A percentile compares a stretch with the other conserved stretches of the same genome.
Conservation (phyloP, 2,329 filamentous ascomycete genomes). For the Metarhizium sp. region DNA sequence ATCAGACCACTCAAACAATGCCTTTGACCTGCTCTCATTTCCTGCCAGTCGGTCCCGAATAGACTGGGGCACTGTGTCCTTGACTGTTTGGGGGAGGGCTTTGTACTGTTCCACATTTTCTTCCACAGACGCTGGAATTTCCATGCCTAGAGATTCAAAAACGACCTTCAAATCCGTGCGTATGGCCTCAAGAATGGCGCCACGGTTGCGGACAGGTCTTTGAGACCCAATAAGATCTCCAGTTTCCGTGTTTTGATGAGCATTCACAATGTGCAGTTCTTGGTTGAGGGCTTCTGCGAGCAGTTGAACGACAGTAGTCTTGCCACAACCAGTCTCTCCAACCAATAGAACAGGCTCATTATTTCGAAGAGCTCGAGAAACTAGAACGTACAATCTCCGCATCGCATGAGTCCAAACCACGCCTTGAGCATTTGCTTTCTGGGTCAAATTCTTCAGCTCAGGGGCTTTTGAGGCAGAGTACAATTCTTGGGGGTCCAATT, state of each 20-base stretch:
- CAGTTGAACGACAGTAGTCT: constrained; percentile 92
- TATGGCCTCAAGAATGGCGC: constrained; percentile 59
- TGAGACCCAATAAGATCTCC: constrained; percentile 96
- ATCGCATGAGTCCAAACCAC: constrained; percentile 96
- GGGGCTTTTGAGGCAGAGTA: constrained; percentile 56
- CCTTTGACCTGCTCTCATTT: constrained; percentile 57
- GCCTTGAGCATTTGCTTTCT: constrained; percentile 42
- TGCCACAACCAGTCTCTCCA: constrained; percentile 94
- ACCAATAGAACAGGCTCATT: constrained; percentile 92
- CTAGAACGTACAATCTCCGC: constrained; percentile 81
- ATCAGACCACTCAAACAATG: constrained; percentile 93
- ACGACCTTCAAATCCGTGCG: constrained; percentile 46
- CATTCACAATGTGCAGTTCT: constrained; percentile 82
- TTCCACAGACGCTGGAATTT: constrained; percentile 36
- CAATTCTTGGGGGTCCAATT: constrained; percentile 62
- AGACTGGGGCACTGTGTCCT: constrained; percentile 37
- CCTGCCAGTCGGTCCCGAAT: constrained; percentile 36
- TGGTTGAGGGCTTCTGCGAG: constrained; percentile 72
- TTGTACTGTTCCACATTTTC: constrained; percentile 49
- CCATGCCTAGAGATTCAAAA: constrained; percentile 30
- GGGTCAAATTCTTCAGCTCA: constrained; percentile 40
- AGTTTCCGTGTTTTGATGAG: constrained; percentile 96
- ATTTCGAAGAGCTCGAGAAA: constrained; percentile 77
- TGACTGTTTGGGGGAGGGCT: constrained; percentile 34
- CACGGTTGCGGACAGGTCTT: constrained; percentile 78